Conservation (phyloP, 1,139 yeast species). For the Yamadazyma friedrichii region DNA sequence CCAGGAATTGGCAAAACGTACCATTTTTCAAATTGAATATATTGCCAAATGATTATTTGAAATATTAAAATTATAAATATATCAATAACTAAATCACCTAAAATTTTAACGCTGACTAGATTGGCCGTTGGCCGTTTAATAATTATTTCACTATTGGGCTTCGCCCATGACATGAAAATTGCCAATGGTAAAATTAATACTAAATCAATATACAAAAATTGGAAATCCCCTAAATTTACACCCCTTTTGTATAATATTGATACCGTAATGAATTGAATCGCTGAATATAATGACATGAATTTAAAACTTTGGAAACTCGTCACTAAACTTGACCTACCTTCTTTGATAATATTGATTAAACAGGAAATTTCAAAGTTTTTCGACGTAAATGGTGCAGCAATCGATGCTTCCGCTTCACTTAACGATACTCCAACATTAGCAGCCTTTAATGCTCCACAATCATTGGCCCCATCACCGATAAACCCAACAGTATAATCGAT, state of each 20-base stretch:
- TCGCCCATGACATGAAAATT: conserved; percentile 95
- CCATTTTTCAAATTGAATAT: conserved; percentile 65
- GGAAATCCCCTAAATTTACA: conserved; percentile 95
- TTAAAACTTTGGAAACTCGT: conserved; percentile 96
- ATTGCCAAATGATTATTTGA: conserved; percentile 67
- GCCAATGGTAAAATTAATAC: conserved; percentile 91
- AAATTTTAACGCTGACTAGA: conserved; percentile 81
- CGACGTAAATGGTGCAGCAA: conserved; percentile 97
- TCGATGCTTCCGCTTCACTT: conserved; percentile 97
- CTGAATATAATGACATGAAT: conserved; percentile 95
- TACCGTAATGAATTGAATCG: conserved; percentile 89
- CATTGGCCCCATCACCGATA: conserved; percentile 98
- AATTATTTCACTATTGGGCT: conserved; percentile 63
- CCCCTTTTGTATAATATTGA: conserved; percentile 84
- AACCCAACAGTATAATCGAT: conserved; percentile 92
- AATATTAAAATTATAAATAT: conserved; percentile 59
- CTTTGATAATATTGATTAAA: conserved; percentile 84
- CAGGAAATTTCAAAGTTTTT: conserved; percentile 87
- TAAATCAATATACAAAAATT: conserved; percentile 89
- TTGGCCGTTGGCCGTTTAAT: conserved; percentile 90
- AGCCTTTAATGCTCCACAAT: conserved; percentile 96
- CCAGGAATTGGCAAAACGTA: conserved; percentile 81
- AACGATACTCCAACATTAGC: conserved; percentile 96
- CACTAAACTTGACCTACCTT: conserved; percentile 92
- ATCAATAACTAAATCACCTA: conserved; percentile 76